phyloP scores from a whole-genome alignment of 169 alveolate species.

The Blepharisma undulans region DNA sequence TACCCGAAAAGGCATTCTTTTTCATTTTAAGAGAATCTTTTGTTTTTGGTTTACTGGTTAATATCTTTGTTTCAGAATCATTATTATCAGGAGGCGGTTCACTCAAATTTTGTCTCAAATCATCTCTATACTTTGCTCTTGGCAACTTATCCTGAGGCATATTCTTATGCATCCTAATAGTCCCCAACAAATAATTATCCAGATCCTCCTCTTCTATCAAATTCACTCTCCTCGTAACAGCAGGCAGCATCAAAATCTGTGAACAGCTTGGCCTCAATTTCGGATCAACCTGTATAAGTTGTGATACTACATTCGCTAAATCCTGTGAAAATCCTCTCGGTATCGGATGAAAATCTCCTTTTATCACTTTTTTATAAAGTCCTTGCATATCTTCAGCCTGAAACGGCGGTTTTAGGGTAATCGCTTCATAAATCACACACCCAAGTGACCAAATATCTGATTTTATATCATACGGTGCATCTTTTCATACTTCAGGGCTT shows the following conservation, averaged over 20 bases:
- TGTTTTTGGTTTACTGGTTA: not conserved
- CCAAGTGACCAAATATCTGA: conserved; percentile 94
- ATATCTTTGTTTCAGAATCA: not conserved
- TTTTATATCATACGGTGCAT: conserved; percentile 91
- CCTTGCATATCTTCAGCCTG: conserved; percentile 82
- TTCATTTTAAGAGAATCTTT: not conserved
- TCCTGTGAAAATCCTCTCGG: conserved; percentile 74
- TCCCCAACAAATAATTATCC: not conserved
- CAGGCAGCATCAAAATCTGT: conserved; percentile 27
- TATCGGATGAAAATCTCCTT: conserved; percentile 70
- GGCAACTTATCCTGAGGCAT: not conserved
- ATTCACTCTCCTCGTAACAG: not conserved
- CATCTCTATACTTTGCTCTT: not conserved
- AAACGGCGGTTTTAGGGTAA: conserved; percentile 93
- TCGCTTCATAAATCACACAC: conserved; percentile 91
- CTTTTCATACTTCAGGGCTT: conserved; percentile 95
- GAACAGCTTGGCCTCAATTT: conserved; percentile 75
- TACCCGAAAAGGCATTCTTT: not conserved
- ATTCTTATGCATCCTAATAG: not conserved
- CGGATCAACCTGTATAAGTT: conserved; percentile 73
- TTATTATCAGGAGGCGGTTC: not conserved
- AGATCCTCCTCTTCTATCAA: not conserved
- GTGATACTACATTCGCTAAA: conserved; percentile 50
- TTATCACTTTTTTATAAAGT: conserved; percentile 68
- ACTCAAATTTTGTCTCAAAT: not conserved